Evolutionary conservation across 805 yeast species (phyloP), one percentile per base, ranked within the genome.

Genomic region (Metschnikowia kofuensis): DNA sequence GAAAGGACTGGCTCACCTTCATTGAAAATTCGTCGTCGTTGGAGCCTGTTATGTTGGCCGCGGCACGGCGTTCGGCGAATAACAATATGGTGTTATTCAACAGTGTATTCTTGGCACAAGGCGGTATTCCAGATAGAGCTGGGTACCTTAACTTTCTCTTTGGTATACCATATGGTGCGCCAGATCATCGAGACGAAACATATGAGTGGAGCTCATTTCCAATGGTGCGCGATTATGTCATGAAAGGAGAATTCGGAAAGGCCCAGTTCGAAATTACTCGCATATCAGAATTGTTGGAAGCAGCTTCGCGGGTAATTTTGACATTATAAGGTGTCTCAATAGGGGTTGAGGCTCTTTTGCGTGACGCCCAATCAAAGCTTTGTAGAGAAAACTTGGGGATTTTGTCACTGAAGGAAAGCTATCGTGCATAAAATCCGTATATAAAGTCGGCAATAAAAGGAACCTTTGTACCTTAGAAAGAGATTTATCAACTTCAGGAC

Each of bases 1-100:
- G 66, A 3, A 66, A 68, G 21, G 80, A 84, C 7, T 91, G 97
- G 97, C 63, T 66, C 21, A 77, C 78, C 14, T 72, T 57, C 45
- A 55, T 74, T 7, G 38, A 45, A 14, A 61, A 62, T 7, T 53
- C 69, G 1, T 62, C 77, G 5, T 91, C 86, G 2, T 59, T 82
- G 4, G 96, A 91, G 62, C 90, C 96, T 1, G 80, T 89, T 1
- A 62, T 85, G 48, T 68, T 88, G 36, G 77, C 91, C 0, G 82
- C 84, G 40, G 83, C 80, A 53, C 74, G 98, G 58, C 80, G 88
- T 85, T 81, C 80, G 48, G 87, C 94, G 88, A 91, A 91, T 65
- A 76, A 81, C n/a, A 80, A 81, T 51, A 66, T 89, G 58, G 65
- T 79, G 4, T 63, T 68, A 13, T 72, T 87, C 49, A 85, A 83